Conservation (phyloP, 2,329 filamentous ascomycete species). For the Dothiorella sarmentorum region DNA sequence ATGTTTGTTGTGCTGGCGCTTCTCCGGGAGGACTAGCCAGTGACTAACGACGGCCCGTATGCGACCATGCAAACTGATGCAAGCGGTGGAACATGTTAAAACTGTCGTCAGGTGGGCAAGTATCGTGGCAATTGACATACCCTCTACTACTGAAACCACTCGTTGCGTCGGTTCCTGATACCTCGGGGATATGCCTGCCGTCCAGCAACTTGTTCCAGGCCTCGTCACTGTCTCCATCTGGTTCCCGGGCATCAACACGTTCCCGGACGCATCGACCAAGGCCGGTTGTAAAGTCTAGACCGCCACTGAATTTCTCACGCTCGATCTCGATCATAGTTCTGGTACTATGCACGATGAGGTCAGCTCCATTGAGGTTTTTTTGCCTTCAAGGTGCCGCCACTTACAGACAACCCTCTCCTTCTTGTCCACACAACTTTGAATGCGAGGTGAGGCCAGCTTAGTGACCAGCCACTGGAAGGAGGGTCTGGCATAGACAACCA, state of each 20-base stretch:
- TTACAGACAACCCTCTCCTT: background rate
- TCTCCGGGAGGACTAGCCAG: background rate
- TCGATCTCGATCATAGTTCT: background rate
- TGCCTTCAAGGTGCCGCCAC: background rate
- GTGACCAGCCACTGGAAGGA: too few species aligned
- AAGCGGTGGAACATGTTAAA: background rate
- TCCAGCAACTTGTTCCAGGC: background rate
- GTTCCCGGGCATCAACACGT: background rate
- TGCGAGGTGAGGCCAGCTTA: too few species aligned
- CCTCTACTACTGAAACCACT: background rate
- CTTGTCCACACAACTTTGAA: too few species aligned
- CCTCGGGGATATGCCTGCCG: background rate
- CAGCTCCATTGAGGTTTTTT: too few species aligned
- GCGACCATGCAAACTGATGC: background rate
- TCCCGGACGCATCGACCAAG: background rate
- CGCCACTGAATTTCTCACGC: background rate
- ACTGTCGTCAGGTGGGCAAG: background rate
- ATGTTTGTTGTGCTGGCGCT: background rate
- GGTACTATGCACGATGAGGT: background rate
- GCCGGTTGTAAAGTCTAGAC: background rate
- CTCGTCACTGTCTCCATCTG: background rate
- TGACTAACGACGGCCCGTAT: background rate
- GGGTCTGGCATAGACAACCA: too few species aligned
- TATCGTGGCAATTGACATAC: background rate
- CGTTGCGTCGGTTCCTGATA: background rate